Percentiles rank a stretch among this genome's conserved stretches.
Evolutionary conservation across 1,284 basidiomycete genomes (phyloP).

Genomic region (Tilletia caries): DNA sequence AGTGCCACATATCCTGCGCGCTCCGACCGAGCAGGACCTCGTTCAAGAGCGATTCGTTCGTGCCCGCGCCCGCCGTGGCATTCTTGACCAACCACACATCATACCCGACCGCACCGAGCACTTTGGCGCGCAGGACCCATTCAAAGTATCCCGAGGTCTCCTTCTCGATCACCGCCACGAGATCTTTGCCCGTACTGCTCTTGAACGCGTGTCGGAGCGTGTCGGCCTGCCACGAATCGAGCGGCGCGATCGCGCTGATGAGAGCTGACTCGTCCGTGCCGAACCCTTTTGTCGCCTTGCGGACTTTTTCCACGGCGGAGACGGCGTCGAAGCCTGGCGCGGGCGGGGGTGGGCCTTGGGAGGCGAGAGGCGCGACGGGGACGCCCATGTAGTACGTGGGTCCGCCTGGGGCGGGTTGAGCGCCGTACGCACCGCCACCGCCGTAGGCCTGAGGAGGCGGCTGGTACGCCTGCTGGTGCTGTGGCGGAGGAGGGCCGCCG

Average conservation of each 20-base stretch:
- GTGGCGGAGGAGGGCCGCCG: no score
- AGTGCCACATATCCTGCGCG: slow-evolving; percentile 45
- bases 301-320: slow-evolving; percentile 42
- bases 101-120: slow-evolving; percentile 43
- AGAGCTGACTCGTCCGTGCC: slow-evolving; percentile 44
- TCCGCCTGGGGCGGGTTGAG: not conserved
- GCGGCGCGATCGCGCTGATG: slow-evolving; percentile 37
- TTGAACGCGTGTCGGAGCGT: slow-evolving; percentile 44
- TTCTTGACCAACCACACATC: slow-evolving; percentile 49
- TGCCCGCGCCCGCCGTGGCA: slow-evolving; percentile 48
- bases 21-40: slow-evolving; percentile 47
- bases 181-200: slow-evolving; percentile 44
- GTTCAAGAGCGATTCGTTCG: slow-evolving; percentile 50
- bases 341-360: slow-evolving; percentile 28
- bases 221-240: slow-evolving; percentile 45
- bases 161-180: slow-evolving; percentile 44
- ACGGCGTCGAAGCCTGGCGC: slow-evolving; percentile 42
- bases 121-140: slow-evolving; percentile 36
- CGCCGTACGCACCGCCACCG: not conserved
- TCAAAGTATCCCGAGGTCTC: slow-evolving; percentile 51
- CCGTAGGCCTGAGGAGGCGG: not conserved
- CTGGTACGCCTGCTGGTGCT: not conserved
- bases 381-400: slow-evolving; percentile 34
- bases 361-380: slow-evolving; percentile 30
- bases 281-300: slow-evolving; percentile 52